phyloP scores from a whole-genome alignment of 106 monocot species.

The Apostasia ramifera region DNA sequence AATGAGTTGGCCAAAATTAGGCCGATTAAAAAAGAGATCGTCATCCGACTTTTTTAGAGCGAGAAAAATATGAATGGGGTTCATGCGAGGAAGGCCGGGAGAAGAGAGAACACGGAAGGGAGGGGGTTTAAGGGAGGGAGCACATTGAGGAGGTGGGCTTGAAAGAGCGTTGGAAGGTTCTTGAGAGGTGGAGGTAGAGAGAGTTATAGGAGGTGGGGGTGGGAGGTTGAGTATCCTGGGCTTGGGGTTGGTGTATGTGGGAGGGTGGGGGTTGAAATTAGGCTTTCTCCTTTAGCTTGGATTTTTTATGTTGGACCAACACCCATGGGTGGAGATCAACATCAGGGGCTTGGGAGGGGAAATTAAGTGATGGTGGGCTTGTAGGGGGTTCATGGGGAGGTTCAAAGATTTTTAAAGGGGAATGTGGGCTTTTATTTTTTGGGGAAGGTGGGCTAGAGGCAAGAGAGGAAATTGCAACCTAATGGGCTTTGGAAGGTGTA shows the following conservation, averaged over 20 bases:
- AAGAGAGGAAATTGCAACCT: too few species aligned
- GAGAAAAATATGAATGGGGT: too few species aligned
- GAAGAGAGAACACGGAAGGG: too few species aligned
- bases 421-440: too few species aligned
- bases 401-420: too few species aligned
- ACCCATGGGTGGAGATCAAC: background rate
- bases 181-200: background rate
- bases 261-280: background rate
- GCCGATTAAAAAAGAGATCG: too few species aligned
- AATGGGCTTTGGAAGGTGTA: too few species aligned
- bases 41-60: too few species aligned
- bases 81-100: too few species aligned
- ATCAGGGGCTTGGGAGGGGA: background rate
- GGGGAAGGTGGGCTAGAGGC: too few species aligned
- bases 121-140: background rate
- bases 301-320: background rate
- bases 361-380: background rate
- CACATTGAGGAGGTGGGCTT: background rate
- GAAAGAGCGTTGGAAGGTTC: background rate
- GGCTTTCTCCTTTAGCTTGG: background rate
- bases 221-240: background rate
- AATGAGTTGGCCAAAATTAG: too few species aligned
- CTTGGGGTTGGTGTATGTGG: background rate
- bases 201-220: background rate
- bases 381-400: background rate